These are phyloP conservation scores for Dissophora ornata DNA, from an alignment of 192 early-diverging fungal species.

Conservation along the genomic window DNA sequence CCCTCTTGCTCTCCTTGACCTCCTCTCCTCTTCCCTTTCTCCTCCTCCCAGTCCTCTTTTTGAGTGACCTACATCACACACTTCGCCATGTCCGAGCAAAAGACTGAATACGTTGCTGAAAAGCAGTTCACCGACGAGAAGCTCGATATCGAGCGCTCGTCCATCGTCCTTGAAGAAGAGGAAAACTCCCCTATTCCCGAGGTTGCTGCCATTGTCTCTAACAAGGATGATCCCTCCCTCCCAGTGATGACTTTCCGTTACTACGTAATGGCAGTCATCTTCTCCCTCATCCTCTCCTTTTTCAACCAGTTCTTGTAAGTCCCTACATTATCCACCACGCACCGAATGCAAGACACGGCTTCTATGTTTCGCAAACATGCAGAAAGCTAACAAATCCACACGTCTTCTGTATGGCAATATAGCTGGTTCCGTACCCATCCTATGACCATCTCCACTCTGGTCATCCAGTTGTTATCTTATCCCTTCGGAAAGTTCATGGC, in stretches of 20 bases:
- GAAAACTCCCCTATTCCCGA: constrained; percentile 63
- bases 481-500: constrained; percentile 49
- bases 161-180: constrained; percentile 48
- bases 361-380: no score
- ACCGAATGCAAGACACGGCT: no score
- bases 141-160: no score
- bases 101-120: constrained; percentile 19
- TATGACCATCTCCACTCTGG: no score
- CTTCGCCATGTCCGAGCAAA: constrained; percentile 9
- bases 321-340: not conserved
- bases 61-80: no score
- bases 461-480: constrained; percentile 47
- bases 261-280: constrained; percentile 55
- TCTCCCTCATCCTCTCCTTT: constrained; percentile 48
- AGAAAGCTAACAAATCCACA: no score
- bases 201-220: constrained; percentile 57
- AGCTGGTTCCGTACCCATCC: constrained; percentile 44
- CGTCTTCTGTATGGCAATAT: not conserved
- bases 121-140: constrained; percentile 41
- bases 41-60: not conserved
- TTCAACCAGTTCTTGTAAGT: no score
- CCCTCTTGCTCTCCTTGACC: not conserved
- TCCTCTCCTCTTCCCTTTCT: not conserved
- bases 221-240: constrained; percentile 61
- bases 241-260: constrained; percentile 65